These are phyloP conservation scores for Fusarium poae DNA, from an alignment of 2,329 filamentous ascomycete species.

Conservation along the genomic window DNA sequence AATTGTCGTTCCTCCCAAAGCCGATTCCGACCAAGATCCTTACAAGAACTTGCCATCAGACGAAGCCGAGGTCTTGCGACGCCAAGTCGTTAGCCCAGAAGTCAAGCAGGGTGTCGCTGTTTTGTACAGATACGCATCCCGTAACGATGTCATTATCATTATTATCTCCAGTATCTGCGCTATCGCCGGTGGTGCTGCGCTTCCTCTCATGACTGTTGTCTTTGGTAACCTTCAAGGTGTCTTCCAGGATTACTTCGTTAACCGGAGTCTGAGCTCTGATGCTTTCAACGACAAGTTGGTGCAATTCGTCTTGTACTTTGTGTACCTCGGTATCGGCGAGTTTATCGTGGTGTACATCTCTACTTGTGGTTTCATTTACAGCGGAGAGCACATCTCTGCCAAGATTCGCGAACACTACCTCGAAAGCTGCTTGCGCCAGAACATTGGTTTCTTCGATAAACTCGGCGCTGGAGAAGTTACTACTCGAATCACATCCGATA, in stretches of 20 bases:
- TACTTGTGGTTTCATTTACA: conserved; percentile 92
- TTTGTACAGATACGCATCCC: conserved; percentile 78
- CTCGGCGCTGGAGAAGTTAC: conserved; percentile 93
- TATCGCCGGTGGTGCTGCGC: conserved; percentile 78
- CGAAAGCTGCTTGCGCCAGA: conserved; percentile 84
- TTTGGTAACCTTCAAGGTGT: conserved; percentile 81
- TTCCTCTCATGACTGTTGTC: conserved; percentile 85
- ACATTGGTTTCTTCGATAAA: conserved; percentile 94
- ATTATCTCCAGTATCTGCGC: conserved; percentile 71
- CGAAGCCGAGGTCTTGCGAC: conserved; percentile 75
- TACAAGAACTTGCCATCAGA: conserved; percentile 73
- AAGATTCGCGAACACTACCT: conserved; percentile 89
- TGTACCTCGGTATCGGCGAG: conserved; percentile 86
- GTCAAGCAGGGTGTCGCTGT: conserved; percentile 73
- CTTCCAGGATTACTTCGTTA: conserved; percentile 74
- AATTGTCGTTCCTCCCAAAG: conserved; percentile 50
- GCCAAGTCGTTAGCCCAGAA: conserved; percentile 75
- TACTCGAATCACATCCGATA: conserved; percentile 93
- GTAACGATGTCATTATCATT: conserved; percentile 74
- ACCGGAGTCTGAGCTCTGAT: conserved; percentile 58
- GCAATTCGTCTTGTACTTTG: conserved; percentile 81
- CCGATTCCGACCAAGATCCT: conserved; percentile 62
- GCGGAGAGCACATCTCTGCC: conserved; percentile 81
- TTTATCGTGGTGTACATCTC: conserved; percentile 81
- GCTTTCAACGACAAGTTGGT: conserved; percentile 72